Conservation (phyloP, 148 eudicot genomes). For the Fallopia convolvulus region DNA sequence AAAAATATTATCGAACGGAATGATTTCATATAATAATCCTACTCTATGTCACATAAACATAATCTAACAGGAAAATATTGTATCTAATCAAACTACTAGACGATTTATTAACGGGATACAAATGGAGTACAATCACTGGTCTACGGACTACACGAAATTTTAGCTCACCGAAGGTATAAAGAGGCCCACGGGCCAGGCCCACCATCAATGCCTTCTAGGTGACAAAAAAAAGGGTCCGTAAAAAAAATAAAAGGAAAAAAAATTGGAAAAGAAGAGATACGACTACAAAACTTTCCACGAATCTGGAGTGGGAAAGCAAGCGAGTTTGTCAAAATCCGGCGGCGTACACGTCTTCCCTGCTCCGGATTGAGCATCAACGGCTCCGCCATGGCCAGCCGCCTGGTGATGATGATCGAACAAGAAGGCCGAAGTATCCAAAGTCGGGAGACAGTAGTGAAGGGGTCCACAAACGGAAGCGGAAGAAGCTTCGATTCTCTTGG, state of each 20-base stretch:
- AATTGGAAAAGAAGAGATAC: not conserved
- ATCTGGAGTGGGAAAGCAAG: slow-evolving; percentile 77
- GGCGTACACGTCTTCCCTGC: slow-evolving; percentile 20
- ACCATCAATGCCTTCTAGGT: slow-evolving; percentile 2
- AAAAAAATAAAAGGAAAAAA: not conserved
- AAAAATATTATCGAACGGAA: not conserved
- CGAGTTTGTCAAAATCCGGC: slow-evolving; percentile 47
- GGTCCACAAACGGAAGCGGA: not conserved
- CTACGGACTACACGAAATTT: not conserved
- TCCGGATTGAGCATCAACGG: not conserved
- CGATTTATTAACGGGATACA: no score
- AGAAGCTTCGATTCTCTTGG: slow-evolving; percentile 21
- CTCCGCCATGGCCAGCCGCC: slow-evolving; percentile 9
- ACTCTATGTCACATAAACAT: not conserved
- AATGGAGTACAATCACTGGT: not conserved
- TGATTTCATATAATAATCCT: not conserved
- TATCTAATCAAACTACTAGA: not conserved
- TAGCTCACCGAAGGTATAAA: not conserved
- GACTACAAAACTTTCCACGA: slow-evolving; percentile 35
- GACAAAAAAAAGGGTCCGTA: not conserved
- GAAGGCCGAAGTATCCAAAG: slow-evolving; percentile 71
- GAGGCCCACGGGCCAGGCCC: not conserved
- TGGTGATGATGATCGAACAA: slow-evolving; percentile 39
- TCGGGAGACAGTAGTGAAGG: slow-evolving; percentile 48
- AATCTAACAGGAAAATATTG: not conserved